These are phyloP conservation scores for Nothophoma quercina DNA, from an alignment of 2,329 filamentous ascomycete genomes.

Conservation along the genomic window DNA sequence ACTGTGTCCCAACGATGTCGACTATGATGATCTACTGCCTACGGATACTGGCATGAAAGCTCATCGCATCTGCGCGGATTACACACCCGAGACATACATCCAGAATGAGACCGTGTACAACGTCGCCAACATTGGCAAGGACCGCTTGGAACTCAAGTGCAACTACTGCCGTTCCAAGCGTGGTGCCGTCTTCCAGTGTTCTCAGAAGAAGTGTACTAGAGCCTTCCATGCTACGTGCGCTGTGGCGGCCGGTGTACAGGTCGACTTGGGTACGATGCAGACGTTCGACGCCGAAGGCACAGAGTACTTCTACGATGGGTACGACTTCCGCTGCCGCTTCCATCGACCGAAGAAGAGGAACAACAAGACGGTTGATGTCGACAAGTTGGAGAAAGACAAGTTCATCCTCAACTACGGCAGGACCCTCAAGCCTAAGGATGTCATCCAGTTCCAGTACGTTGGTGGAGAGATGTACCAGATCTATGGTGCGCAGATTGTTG, in stretches of 20 bases:
- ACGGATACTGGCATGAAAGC: constrained; percentile 89
- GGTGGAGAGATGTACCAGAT: constrained; percentile 82
- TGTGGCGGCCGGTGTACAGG: constrained; percentile 86
- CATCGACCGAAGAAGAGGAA: constrained; percentile 90
- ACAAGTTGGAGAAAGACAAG: constrained; percentile 73
- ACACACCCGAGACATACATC: constrained; percentile 91
- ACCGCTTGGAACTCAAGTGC: constrained; percentile 89
- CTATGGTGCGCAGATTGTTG: constrained; percentile 85
- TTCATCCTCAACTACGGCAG: constrained; percentile 73
- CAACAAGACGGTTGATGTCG: constrained; percentile 74
- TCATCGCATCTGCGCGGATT: constrained; percentile 87
- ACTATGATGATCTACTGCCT: constrained; percentile 79
- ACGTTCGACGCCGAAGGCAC: constrained; percentile 89
- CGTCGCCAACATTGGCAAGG: constrained; percentile 81
- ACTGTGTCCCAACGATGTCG: constrained; percentile 89
- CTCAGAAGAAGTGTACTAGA: constrained; percentile 89
- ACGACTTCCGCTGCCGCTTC: constrained; percentile 93
- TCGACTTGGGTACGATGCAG: constrained; percentile 85
- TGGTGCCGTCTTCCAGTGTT: constrained; percentile 97
- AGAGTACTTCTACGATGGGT: constrained; percentile 90
- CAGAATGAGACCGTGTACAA: constrained; percentile 82
- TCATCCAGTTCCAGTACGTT: constrained; percentile 86
- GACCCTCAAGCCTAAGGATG: constrained; percentile 73
- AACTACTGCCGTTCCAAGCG: constrained; percentile 93
- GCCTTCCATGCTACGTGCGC: constrained; percentile 97